Base-by-base conservation (phyloP, 805 yeast genomes). In the Lipomyces sp. region DNA sequence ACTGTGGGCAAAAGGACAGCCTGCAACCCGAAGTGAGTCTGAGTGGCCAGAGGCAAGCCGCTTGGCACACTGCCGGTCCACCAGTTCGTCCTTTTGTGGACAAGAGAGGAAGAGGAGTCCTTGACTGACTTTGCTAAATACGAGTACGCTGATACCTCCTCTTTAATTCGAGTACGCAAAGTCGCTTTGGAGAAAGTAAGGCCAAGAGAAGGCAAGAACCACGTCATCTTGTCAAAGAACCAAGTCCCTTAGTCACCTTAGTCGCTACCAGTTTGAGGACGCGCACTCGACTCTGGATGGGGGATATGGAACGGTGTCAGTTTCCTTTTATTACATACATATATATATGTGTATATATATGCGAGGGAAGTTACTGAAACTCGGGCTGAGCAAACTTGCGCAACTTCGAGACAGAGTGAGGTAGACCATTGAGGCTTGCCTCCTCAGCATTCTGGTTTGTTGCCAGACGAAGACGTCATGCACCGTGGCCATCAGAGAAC, bases 11-110 rank as follows among this genome's bases (percentile, higher is more conserved):
- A 39, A n/a, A 39, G 45, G 45, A 5, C 39, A 39, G 45, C 45
- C 45, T 39, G 45, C n/a, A 39, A 39, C n/a, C 45, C 45, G 45
- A n/a, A n/a, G n/a, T 39, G 45, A 39, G 45, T 13, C 45, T 7
- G n/a, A 39, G 45, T 39, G 45, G 45, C 45, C n/a, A 39, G 45
- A 13, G 45, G 45, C 45, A 39, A 39, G 45, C n/a, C 45, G 45
- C n/a, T 39, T 39, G n/a, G 45, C 13, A 39, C 45, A 39, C 45
- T 10, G n/a, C 2, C n/a, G 45, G 11, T 39, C 45, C n/a, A 39
- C n/a, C 45, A 34, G 45, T 39, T 39, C 45, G 45, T 39, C 45
- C 45, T 39, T 1, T 39, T 39, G 45, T n/a, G 45, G n/a, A n/a
- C n/a, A 39, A 39, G n/a, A 11, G n/a, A n/a, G n/a, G n/a, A 11